Evolutionary conservation across 2,329 filamentous ascomycete species (phyloP), one percentile per base, ranked within the genome.

Genomic region (Penicillium capsulatum): DNA sequence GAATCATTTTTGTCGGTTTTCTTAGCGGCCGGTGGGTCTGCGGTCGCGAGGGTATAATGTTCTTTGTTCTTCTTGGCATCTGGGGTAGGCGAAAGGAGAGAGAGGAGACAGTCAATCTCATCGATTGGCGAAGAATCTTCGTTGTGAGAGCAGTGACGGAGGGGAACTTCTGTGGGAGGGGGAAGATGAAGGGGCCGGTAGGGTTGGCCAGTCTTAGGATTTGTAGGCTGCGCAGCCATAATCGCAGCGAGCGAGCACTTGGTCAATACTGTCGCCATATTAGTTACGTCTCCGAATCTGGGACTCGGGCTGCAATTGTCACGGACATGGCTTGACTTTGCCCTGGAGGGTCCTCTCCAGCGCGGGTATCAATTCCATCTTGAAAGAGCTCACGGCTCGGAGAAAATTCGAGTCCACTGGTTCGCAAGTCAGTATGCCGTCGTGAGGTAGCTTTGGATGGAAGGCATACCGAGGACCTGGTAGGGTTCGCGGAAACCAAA

Each of bases 401-500:
- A 97, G 77, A 55, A 97, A 86, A 50, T 89, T 81, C 43, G 87
- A 86, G 61, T 95, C 90, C 45, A 96, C 81, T 80, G 54, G 51
- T 41, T 26, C 26, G 24, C 24, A 15, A n/a, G 37, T 48, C 39
- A 44, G 57, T 31, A 54, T 46, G 36, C 20, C 29, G 14, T 13
- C 29, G 33, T 19, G 33, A 28, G 26, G 27, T 26, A 40, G 22
- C 29, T 38, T 32, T 38, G 37, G 36, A 44, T 20, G 35, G 31
- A 43, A 39, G 22, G 20, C 71, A 42, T 70, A 84, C 80, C 73
- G 30, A 95, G 72, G 36, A 94, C 83, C 70, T 97, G 92, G 69
- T 96, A 97, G 8, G 92, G 89, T 68, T 92, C 86, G 54, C 90
- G 86, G 66, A 96, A 96, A 45, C 85, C 84, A 63, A 94, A 96